Evolutionary conservation across 768 basidiomycete genomes (phyloP).

Genomic region (Russula griseocarnosa): DNA sequence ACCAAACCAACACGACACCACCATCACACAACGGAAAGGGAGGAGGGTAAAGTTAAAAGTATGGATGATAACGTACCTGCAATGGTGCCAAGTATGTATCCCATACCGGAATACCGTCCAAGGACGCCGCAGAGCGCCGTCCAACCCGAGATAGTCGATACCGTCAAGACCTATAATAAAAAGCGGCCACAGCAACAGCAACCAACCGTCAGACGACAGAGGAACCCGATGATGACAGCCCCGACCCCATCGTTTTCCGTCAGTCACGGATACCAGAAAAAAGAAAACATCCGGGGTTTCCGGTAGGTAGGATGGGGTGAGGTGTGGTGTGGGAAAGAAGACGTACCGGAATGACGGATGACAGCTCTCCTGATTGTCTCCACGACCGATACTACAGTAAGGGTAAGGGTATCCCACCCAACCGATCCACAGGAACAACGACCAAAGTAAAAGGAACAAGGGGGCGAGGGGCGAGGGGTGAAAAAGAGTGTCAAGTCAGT

Average conservation of each 20-base stretch:
- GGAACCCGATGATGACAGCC: no score
- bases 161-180: slow-evolving; percentile 47
- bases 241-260: not conserved
- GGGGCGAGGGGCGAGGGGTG: not conserved
- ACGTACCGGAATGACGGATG: slow-evolving; percentile 58
- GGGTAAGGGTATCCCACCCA: no score
- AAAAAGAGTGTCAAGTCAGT: slow-evolving; percentile 30
- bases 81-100: slow-evolving; percentile 58
- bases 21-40: slow-evolving; percentile 36
- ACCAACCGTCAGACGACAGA: not conserved
- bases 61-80: slow-evolving; percentile 34
- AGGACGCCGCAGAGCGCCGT: slow-evolving; percentile 56
- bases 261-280: not conserved
- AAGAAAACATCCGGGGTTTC: not conserved
- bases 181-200: not conserved
- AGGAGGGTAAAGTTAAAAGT: no score
- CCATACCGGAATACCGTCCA: slow-evolving; percentile 62
- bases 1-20: not conserved
- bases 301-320: not conserved
- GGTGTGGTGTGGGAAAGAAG: not conserved
- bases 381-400: slow-evolving; percentile 73
- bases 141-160: slow-evolving; percentile 68
- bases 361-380: slow-evolving; percentile 66
- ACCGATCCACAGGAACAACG: not conserved
- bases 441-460: not conserved